Conservation (phyloP, 768 basidiomycete species). For the Chalciporus sphaerocephalus region DNA sequence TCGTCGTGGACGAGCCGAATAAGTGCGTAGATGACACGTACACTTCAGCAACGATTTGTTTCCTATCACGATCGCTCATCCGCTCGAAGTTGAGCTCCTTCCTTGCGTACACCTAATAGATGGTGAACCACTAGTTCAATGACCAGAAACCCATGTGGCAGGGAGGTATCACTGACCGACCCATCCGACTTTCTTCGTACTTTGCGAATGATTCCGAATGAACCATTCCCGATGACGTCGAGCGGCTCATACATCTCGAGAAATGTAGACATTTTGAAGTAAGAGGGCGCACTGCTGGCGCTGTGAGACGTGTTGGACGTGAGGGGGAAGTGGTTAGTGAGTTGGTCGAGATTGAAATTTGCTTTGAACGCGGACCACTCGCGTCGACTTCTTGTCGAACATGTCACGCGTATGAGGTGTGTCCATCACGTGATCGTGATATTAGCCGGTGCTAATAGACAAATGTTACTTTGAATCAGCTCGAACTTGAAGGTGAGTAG, state of each 20-base stretch:
- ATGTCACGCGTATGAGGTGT: slow-evolving; percentile 19
- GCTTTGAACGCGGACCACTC: slow-evolving; percentile 6
- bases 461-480: not conserved
- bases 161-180: slow-evolving; percentile 46
- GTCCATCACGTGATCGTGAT: slow-evolving; percentile 28
- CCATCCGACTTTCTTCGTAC: slow-evolving; percentile 83
- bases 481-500: not conserved
- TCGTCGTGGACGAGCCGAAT: not conserved
- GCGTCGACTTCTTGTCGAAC: slow-evolving; percentile 17
- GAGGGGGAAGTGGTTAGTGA: not conserved
- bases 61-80: slow-evolving; percentile 93
- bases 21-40: slow-evolving; percentile 38
- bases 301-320: not conserved
- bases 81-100: slow-evolving; percentile 98
- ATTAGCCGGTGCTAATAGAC: slow-evolving; percentile 1
- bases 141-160: slow-evolving; percentile 7
- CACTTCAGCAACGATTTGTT: slow-evolving; percentile 98
- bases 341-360: slow-evolving; percentile 22
- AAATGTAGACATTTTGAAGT: slow-evolving; percentile 33
- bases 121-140: slow-evolving; percentile 1
- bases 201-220: slow-evolving; percentile 96
- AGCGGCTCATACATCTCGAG: slow-evolving; percentile 82
- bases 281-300: slow-evolving; percentile 3
- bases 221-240: slow-evolving; percentile 94
- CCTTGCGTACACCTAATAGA: slow-evolving; percentile 67